These are phyloP conservation scores for Kluyveromyces nonfermentans DNA, from an alignment of 805 yeast species.

Conservation along the genomic window DNA sequence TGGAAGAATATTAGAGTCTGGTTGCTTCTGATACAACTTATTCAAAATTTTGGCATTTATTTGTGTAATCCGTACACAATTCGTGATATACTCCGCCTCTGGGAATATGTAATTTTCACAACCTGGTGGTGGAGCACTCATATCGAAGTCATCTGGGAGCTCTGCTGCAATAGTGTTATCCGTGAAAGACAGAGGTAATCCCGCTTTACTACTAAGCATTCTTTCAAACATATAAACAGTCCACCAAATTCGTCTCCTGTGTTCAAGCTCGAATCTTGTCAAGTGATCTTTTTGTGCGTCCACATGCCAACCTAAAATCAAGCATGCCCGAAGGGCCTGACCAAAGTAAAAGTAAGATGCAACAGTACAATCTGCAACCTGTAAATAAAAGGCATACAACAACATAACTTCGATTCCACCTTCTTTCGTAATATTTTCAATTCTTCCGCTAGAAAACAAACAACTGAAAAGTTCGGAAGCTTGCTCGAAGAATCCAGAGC, in stretches of 20 bases:
- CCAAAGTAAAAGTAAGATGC: conserved; percentile 78
- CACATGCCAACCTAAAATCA: conserved; percentile 72
- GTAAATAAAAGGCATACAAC: conserved; percentile 67
- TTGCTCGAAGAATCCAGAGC: conserved; percentile 68
- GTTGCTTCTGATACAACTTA: conserved; percentile 64
- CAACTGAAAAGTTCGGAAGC: conserved; percentile 76
- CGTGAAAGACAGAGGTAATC: conserved; percentile 67
- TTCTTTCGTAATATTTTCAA: conserved; percentile 66
- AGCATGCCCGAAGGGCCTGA: conserved; percentile 59
- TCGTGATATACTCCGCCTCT: conserved; percentile 65
- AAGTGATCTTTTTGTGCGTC: conserved; percentile 67
- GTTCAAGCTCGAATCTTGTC: conserved; percentile 64
- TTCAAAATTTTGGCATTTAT: conserved; percentile 67
- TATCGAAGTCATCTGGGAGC: conserved; percentile 62
- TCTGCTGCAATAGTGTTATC: conserved; percentile 76
- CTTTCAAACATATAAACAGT: conserved; percentile 75
- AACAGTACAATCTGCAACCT: conserved; percentile 77
- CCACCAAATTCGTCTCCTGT: conserved; percentile 81
- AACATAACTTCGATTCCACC: conserved; percentile 73
- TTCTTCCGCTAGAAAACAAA: conserved; percentile 67
- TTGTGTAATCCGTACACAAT: conserved; percentile 70
- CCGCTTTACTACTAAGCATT: conserved; percentile 76
- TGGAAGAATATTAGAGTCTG: conserved; percentile 66
- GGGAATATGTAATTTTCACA: conserved; percentile 65
- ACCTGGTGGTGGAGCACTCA: conserved; percentile 50